Base-by-base conservation (phyloP, 371 early-diverging fungal species). In the Mortierella sp. region DNA sequence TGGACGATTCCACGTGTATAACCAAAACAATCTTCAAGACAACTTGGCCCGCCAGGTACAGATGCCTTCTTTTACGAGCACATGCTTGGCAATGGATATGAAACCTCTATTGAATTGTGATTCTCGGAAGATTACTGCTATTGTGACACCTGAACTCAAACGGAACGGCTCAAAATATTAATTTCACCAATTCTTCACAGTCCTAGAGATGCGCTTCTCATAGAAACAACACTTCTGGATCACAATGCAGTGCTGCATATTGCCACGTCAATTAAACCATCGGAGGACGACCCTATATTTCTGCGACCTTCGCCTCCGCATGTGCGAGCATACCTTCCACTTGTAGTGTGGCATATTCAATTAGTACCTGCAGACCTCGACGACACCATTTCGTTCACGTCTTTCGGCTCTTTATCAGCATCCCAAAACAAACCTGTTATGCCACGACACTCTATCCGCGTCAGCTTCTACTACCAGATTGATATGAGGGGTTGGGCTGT, bases 1-100 rank as follows among this genome's bases (percentile, higher is more conserved):
- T 83, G 52, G 84, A 78, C 52, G 79, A 83, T 43, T 75, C 75
- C n/a, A 83, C 84, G 5, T 83, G 78, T 58, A 83, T 83, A 40
- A 83, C 84, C 52, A 83, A 77, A 59, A 72, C 84, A n/a, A 68
- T 78, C 1, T 83, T 83, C 73, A 83, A 83, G 52, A 83, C 75
- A 9, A 78, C 68, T 18, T 83, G 84, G 84, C 79, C 72, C 8
- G 75, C 84, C 35, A 83, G 84, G 84, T 83, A 73, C 16, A 54
- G n/a, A 62, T 4, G 22, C 18, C 12, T 43, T 43, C 22, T 57
- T 30, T 55, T 22, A 16, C 18, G 11, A 52, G 10, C 10, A 32
- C 55, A 35, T 66, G 22, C 66, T 39, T 37, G n/a, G 12, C 28
- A 30, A 8, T 30, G n/a, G n/a, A n/a, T n/a, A n/a, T n/a, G n/a